Conservation (phyloP, 73 alveolate species). For the Paramecium pentaurelia region DNA sequence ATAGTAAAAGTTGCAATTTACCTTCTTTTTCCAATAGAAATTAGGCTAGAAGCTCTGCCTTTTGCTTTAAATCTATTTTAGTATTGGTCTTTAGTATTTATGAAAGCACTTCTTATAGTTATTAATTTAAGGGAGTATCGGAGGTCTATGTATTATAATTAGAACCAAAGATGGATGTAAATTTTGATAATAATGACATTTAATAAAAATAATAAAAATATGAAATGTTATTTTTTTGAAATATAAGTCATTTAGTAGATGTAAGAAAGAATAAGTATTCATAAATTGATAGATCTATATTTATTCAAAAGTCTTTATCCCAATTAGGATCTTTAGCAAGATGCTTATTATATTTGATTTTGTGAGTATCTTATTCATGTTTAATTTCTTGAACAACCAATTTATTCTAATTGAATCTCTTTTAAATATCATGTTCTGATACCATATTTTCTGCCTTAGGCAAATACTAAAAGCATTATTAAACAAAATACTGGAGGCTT, state of each 20-base stretch:
- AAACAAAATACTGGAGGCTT: slow-evolving; percentile 27
- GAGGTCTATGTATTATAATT: not conserved
- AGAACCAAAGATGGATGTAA: not conserved
- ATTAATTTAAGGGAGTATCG: not conserved
- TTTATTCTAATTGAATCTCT: not conserved
- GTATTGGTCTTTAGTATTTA: not conserved
- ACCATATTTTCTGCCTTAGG: not conserved
- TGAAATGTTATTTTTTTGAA: not conserved
- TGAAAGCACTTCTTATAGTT: not conserved
- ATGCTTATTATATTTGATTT: not conserved
- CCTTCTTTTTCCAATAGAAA: slow-evolving; percentile 7
- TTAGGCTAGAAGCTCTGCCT: not conserved
- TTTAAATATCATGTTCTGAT: not conserved
- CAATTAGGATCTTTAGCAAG: slow-evolving; percentile 50
- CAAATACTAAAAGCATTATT: not conserved
- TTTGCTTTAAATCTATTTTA: not conserved
- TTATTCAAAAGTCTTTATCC: slow-evolving; percentile 54
- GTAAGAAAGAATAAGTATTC: not conserved
- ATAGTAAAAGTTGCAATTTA: not conserved
- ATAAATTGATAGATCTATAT: not conserved
- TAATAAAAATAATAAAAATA: not conserved
- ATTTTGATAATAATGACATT: not conserved
- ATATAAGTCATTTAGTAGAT: not conserved
- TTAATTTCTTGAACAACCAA: slow-evolving; percentile 10
- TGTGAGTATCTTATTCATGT: not conserved